Evolutionary conservation across 257 asterid genomes (phyloP), one percentile per base, ranked within the genome.

Genomic region (Verbascum thapsus): DNA sequence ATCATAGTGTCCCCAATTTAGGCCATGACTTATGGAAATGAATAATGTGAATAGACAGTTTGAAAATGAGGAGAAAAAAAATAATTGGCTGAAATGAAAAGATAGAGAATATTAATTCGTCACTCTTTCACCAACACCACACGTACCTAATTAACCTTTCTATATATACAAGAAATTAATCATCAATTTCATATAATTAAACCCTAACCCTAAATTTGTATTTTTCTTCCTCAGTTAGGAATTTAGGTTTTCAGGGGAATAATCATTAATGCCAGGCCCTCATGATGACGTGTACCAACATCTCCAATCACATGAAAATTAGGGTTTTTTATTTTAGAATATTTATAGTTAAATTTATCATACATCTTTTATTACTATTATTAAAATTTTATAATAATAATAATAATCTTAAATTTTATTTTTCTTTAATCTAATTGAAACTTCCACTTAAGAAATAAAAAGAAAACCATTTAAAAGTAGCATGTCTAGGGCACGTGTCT

Each of bases 121-220:
- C 76, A 80, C 85, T 72, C 84, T 60, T 82, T 70, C 79, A 62
- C 77, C 76, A 85, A 79, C 73, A 72, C 62, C 71, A 44, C 68
- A 35, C 69, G 35, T 70, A 30, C 66, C 55, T 65, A 54, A n/a
- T n/a, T n/a, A n/a, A 70, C 43, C 39, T 17, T 43, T 51, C 32
- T 26, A 26, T n/a, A n/a, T n/a, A n/a, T 26, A 26, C 32, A 26
- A 26, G 32, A 26, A 26, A 26, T 26, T 26, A 26, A 26, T 26
- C 23, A n/a, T 56, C 22, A 26, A 70, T 16, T 43, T 51, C 4
- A 18, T 9, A n/a, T n/a, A n/a, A n/a, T n/a, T n/a, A 30, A 67
- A 72, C 59, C 78, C 61, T 64, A 70, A 48, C 76, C 66, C 74
- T 54, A 64, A 9, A 17, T 12, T 20, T 57, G 10, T 11, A 26